Conservation (phyloP, 768 basidiomycete genomes). For the Exidia glandulosa region DNA sequence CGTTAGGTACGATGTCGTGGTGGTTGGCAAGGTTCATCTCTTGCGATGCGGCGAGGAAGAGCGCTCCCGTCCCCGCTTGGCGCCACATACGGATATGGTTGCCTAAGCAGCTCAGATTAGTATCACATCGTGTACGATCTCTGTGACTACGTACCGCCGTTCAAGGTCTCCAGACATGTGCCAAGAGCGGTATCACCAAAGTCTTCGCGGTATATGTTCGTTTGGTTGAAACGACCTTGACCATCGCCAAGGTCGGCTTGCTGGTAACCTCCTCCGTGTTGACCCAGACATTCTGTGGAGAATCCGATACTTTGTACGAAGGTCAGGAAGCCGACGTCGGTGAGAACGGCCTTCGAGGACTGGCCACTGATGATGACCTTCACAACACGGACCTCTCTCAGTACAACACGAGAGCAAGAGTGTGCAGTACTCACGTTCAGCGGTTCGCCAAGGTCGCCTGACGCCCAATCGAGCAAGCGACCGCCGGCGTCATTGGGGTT, state of each 20-base stretch:
- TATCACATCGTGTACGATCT: background rate
- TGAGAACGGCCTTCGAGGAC: slow-evolving; percentile 48
- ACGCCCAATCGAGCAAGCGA: slow-evolving; percentile 31
- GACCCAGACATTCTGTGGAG: slow-evolving; percentile 45
- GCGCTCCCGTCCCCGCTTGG: slow-evolving; percentile 17
- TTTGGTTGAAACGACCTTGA: slow-evolving; percentile 32
- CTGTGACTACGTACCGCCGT: slow-evolving; percentile 30
- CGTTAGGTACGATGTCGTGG: slow-evolving; percentile 35
- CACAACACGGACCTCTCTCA: background rate
- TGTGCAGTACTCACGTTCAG: slow-evolving; percentile 28
- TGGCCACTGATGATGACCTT: slow-evolving; percentile 55
- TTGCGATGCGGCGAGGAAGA: slow-evolving; percentile 41
- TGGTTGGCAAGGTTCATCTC: background rate
- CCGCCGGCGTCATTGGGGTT: slow-evolving; percentile 28
- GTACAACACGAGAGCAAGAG: background rate
- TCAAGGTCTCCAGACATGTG: slow-evolving; percentile 33
- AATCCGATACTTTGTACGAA: slow-evolving; percentile 71
- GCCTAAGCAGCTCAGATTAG: background rate
- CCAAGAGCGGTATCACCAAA: slow-evolving; percentile 26
- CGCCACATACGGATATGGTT: background rate
- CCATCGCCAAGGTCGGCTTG: slow-evolving; percentile 39
- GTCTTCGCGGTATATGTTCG: slow-evolving; percentile 33
- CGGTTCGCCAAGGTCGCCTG: slow-evolving; percentile 29
- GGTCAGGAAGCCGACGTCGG: slow-evolving; percentile 43
- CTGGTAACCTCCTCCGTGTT: slow-evolving; percentile 32